Conservation (phyloP, 2,329 filamentous ascomycete genomes). For the Penicillium brevicompactum region DNA sequence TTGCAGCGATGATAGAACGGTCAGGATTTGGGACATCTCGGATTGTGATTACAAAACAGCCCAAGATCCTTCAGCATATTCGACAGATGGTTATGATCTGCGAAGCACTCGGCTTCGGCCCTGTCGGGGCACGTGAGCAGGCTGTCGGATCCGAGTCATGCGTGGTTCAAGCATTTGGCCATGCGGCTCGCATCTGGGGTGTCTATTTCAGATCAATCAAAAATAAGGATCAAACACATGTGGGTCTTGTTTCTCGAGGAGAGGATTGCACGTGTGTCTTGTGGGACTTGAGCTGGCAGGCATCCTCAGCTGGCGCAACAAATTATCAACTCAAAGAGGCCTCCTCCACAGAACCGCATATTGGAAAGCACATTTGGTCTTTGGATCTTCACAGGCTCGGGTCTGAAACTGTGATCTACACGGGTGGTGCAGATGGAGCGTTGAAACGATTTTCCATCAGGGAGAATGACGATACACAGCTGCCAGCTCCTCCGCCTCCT, state of each 20-base stretch:
- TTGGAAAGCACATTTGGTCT: conserved; percentile 91
- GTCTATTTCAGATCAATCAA: conserved; percentile 63
- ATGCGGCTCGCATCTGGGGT: conserved; percentile 87
- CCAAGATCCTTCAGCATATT: conserved; percentile 38
- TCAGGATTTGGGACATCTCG: conserved; percentile 84
- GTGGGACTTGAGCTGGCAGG: conserved; percentile 63
- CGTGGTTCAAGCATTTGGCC: conserved; percentile 78
- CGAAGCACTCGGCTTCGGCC: conserved; percentile 67
- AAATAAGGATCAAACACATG: conserved; percentile 20
- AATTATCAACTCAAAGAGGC: conserved; percentile 42
- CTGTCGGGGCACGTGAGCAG: conserved; percentile 34
- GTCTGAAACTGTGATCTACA: conserved; percentile 56
- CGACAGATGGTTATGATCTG: conserved; percentile 38
- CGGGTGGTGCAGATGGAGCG: conserved; percentile 82
- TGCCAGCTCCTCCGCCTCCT: neutral
- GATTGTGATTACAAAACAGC: conserved; percentile 44
- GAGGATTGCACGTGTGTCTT: conserved; percentile 78
- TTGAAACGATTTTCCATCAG: conserved; percentile 43
- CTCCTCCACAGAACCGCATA: conserved; percentile 65
- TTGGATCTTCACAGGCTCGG: conserved; percentile 48
- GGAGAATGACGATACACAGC: conserved; percentile 5
- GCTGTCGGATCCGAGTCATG: conserved; percentile 47
- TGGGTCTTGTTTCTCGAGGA: conserved; percentile 74
- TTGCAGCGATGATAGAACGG: conserved; percentile 91
- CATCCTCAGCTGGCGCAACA: conserved; percentile 10